Evolutionary conservation across 2,329 filamentous ascomycete species (phyloP).

Genomic region (Nemania diffusa): DNA sequence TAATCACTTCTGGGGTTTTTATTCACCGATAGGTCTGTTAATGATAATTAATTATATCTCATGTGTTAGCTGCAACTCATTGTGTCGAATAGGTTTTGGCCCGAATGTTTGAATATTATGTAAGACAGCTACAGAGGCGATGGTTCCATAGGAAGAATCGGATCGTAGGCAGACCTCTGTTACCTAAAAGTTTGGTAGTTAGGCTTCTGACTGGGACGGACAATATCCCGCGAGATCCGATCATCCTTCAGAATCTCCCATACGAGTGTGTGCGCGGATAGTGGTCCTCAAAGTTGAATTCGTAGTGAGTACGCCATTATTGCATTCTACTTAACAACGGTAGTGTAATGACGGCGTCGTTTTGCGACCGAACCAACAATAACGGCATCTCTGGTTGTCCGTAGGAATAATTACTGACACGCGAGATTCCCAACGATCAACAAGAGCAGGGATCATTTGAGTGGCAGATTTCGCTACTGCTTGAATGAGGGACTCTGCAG

Average conservation of each 20-base stretch:
- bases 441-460: background rate
- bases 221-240: background rate
- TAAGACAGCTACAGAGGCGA: background rate
- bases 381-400: background rate
- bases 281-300: background rate
- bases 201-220: background rate
- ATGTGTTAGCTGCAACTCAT: background rate
- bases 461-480: background rate
- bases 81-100: background rate
- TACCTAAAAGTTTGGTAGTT: background rate
- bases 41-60: background rate
- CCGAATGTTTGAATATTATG: background rate
- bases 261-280: background rate
- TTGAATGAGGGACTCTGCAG: background rate
- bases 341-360: too few relatives aligned
- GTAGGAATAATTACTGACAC: background rate
- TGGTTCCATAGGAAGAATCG: background rate
- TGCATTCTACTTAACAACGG: background rate
- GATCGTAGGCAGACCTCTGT: background rate
- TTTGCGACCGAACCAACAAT: background rate
- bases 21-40: background rate
- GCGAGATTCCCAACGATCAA: background rate
- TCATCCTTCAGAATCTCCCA: background rate
- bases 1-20: background rate
- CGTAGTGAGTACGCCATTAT: background rate